Evolutionary conservation across 1,284 basidiomycete genomes (phyloP).

Genomic region (Ceratobasidium papillatum): DNA sequence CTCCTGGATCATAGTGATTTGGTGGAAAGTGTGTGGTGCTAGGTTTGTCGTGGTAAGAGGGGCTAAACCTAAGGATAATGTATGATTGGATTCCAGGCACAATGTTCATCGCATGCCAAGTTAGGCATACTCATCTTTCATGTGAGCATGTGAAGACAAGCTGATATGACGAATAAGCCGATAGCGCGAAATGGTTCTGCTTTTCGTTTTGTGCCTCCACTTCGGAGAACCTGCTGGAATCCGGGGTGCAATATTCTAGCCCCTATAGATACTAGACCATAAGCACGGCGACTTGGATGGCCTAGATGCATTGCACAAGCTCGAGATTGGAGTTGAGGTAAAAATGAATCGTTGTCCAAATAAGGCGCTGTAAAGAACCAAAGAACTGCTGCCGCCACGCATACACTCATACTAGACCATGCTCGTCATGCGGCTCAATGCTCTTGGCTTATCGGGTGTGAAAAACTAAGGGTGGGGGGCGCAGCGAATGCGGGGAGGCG

Average conservation of each 20-base stretch:
- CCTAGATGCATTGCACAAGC: neutral
- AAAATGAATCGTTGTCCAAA: neutral
- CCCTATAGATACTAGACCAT: neutral
- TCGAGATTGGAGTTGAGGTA: neutral
- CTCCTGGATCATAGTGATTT: conserved; percentile 55
- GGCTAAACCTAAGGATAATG: conserved; percentile 6
- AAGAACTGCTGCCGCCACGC: neutral
- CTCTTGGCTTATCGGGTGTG: conserved; percentile 32
- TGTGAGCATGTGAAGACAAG: neutral
- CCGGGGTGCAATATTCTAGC: neutral
- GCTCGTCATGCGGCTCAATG: neutral
- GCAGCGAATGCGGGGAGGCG: conserved; percentile 12
- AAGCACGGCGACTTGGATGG: neutral
- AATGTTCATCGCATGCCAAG: too few species aligned
- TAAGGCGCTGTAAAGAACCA: neutral
- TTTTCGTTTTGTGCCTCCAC: neutral
- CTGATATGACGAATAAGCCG: neutral
- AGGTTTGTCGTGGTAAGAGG: conserved; percentile 65
- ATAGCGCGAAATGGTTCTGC: neutral
- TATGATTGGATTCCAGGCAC: neutral
- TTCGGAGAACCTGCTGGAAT: neutral
- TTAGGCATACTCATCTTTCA: neutral
- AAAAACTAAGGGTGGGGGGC: conserved; percentile 10
- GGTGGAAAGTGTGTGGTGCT: conserved; percentile 56
- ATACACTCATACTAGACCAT: neutral